Conservation (phyloP, 352 stramenopile genomes). For the Pilasporangium apinafurcum region DNA sequence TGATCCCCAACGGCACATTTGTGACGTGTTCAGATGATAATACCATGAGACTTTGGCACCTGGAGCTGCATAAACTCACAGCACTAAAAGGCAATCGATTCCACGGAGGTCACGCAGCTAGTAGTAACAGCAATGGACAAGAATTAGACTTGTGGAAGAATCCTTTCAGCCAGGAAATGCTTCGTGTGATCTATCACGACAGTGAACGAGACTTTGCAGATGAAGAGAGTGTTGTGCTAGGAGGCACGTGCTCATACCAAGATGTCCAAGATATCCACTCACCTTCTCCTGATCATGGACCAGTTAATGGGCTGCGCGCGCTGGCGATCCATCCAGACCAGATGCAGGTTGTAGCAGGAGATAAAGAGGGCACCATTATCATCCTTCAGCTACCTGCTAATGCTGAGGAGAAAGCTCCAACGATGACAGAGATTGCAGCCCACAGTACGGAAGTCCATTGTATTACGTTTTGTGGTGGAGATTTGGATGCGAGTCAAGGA, state of each 20-base stretch:
- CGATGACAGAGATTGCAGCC: conserved; percentile 43
- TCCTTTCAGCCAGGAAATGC: conserved; percentile 66
- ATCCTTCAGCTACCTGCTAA: conserved; percentile 39
- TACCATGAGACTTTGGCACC: conserved; percentile 82
- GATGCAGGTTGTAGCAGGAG: conserved; percentile 59
- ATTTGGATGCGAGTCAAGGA: not conserved
- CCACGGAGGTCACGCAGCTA: no score
- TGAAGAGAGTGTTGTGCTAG: conserved; percentile 33
- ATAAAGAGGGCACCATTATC: conserved; percentile 62
- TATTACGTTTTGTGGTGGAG: conserved; percentile 34
- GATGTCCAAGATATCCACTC: conserved; percentile 37
- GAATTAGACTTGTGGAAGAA: conserved; percentile 41
- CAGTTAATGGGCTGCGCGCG: conserved; percentile 33
- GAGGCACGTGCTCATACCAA: conserved; percentile 44
- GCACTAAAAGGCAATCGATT: conserved; percentile 21
- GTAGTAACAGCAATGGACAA: conserved; percentile 1
- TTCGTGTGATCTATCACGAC: conserved; percentile 64
- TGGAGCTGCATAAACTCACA: conserved; percentile 57
- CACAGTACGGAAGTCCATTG: conserved; percentile 77
- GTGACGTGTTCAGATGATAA: conserved; percentile 85
- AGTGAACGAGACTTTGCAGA: conserved; percentile 29
- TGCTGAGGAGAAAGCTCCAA: conserved; percentile 10
- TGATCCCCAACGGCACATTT: conserved; percentile 63
- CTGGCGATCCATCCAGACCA: conserved; percentile 47
- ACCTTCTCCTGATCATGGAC: conserved; percentile 16